A percentile compares a stretch with the other conserved stretches of the same genome.
Conservation (phyloP, 1,284 basidiomycete genomes). For the Moniliophthora roreri region DNA sequence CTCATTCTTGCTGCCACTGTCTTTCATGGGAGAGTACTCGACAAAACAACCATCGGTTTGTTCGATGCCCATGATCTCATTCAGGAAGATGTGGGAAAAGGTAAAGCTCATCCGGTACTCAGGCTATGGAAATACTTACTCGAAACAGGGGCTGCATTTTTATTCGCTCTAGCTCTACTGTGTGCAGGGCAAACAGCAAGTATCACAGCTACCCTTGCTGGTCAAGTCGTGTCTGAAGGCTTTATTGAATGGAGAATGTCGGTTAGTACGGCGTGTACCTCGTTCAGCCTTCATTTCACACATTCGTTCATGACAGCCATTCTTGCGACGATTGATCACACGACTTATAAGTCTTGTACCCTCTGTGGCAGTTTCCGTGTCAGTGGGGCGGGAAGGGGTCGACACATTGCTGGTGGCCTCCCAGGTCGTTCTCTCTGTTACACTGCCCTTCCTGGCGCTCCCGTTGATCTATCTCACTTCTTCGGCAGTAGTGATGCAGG, state of each 20-base stretch:
- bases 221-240: background rate
- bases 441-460: constrained; percentile 29
- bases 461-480: constrained; percentile 68
- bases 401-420: background rate
- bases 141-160: constrained; percentile 55
- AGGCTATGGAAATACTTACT: background rate
- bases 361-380: constrained; percentile 76
- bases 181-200: background rate
- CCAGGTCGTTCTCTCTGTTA: background rate
- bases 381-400: constrained; percentile 49
- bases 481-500: constrained; percentile 55
- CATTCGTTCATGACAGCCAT: constrained; percentile 43
- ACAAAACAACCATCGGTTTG: constrained; percentile 52
- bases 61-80: constrained; percentile 73
- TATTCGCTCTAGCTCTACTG: constrained; percentile 78
- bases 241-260: constrained; percentile 35
- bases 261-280: constrained; percentile 37
- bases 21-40: constrained; percentile 39
- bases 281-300: constrained; percentile 6
- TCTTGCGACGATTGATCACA: constrained; percentile 73
- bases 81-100: constrained; percentile 53
- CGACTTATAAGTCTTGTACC: constrained; percentile 88
- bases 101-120: constrained; percentile 32
- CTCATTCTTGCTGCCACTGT: constrained; percentile 56
- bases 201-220: background rate